A percentile compares a stretch with the other conserved stretches of the same genome.
phyloP scores from a whole-genome alignment of 371 early-diverging fungal genomes.

The Haplosporangium sp. region DNA sequence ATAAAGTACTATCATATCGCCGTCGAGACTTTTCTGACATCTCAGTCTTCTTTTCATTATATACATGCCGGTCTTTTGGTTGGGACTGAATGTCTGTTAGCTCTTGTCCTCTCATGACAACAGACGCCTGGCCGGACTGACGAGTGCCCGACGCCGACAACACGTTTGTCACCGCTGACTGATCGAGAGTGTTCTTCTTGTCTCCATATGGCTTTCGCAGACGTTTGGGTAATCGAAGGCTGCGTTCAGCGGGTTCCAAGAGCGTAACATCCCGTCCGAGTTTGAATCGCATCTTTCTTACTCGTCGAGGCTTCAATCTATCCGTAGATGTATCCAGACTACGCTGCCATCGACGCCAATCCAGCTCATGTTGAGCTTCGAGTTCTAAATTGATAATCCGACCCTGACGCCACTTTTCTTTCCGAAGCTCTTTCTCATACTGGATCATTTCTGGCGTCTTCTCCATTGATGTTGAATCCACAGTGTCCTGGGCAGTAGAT shows the following conservation, averaged over 20 bases:
- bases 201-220: not conserved
- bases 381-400: slow-evolving; percentile 34
- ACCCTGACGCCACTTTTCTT: slow-evolving; percentile 38
- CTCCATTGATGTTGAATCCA: not conserved
- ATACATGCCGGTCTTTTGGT: not conserved
- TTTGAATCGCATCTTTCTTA: slow-evolving; percentile 22
- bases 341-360: slow-evolving; percentile 50
- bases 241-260: slow-evolving; percentile 38
- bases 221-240: slow-evolving; percentile 26
- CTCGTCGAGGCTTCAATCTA: not conserved
- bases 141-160: slow-evolving; percentile 7
- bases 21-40: no score
- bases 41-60: not conserved
- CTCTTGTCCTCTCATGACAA: no score
- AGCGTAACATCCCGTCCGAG: slow-evolving; percentile 31
- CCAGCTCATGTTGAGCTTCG: slow-evolving; percentile 43
- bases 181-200: not conserved
- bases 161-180: slow-evolving; percentile 4
- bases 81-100: no score
- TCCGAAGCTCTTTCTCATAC: slow-evolving; percentile 32
- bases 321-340: slow-evolving; percentile 5
- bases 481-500: no score
- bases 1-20: no score
- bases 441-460: slow-evolving; percentile 20
- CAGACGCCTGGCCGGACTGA: no score